Base-by-base conservation (phyloP, 2,329 filamentous ascomycete genomes). In the Microdochium bolleyi region DNA sequence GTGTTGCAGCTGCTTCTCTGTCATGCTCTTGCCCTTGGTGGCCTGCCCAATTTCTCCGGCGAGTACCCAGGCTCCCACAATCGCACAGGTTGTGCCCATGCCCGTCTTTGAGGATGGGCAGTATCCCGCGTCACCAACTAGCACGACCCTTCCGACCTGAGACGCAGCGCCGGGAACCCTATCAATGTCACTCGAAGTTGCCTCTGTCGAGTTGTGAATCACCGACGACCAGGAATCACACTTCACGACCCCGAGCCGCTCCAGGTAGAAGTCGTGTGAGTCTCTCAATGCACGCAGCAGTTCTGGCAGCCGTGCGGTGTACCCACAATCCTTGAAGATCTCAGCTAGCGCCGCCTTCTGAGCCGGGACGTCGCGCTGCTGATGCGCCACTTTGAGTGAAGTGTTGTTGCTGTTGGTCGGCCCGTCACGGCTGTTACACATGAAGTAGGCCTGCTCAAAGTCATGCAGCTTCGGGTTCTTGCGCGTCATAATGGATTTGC, bases 51-150 rank as follows among this genome's bases (percentile, higher is more conserved):
- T 65, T 53, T 75, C 75, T 3, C 75, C 76, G 1, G 75, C 75
- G 3, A 80, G 66, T 1, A 78, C 60, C 57, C 79, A 79, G 1
- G 73, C 76, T 3, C 70, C 69, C 2, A 73, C 61, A 1, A 78
- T 56, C 1, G 68, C 67, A 2, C 63, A 55, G 0, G 67, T 68
- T 0, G 73, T 75, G 2, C 74, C 74, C 68, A 73, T 70, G 0
- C 76, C 76, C 2, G 71, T 73, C 8, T 68, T 60, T 2, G 70
- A 68, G 2, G 71, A 68, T 0, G 74, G 73, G 32, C 67, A 69
- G 57, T 70, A 73, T 1, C 66, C 77, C 4, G 79, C 75, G 51
- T 83, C 78, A 0, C 77, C 79, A 1, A 80, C 57, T 1, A 79
- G 62, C 1, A 68, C 69, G n/a, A 79, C 70, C 0, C 73, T 73